Base-by-base conservation (phyloP, 352 stramenopile genomes). In the Phytophthora tubulina region DNA sequence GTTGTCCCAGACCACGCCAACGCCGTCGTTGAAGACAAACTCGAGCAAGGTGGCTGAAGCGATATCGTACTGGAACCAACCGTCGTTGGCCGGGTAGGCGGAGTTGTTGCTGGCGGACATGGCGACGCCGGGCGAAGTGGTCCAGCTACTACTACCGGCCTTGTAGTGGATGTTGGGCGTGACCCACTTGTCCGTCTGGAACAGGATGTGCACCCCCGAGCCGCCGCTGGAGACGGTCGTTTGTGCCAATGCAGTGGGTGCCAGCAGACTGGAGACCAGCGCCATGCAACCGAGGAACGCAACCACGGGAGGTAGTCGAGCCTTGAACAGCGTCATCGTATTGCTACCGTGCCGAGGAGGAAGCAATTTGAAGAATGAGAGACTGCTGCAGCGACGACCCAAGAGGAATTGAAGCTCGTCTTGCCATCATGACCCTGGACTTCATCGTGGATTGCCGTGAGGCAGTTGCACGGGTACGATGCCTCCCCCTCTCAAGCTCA, bases 161-260 rank as follows among this genome's bases (percentile, higher is more conserved):
- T 69, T 78, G 61, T 72, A 86, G 67, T 84, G 78, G 35, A 85
- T 78, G 68, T 79, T 73, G 2, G 75, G 67, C 32, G 70, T 57
- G 15, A 60, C 39, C 78, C 78, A 85, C 32, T 38, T 65, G 44
- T 54, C 33, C 30, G 56, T 27, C 51, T 73, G 70, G 35, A 76
- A 81, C 55, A 81, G 61, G 44, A 81, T 65, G 17, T 75, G 65
- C 39, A 66, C 67, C 15, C 68, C 69, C 14, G 58, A 77, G 39
- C 63, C 69, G 14, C 70, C 68, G 33, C 48, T 77, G 41, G 69
- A 35, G 63, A 71, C 45, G 10, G 33, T 54, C 13, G 63, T 71
- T 65, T 71, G 63, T 10, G 63, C 63, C 27, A 53, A 32, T 31
- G 36, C 50, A 21, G 32, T 31, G 6, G 33, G 31, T 36, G 44